A percentile compares a stretch with the other conserved stretches of the same genome.
Conservation (phyloP, 2,329 filamentous ascomycete genomes). For the Juglanconis oblonga region DNA sequence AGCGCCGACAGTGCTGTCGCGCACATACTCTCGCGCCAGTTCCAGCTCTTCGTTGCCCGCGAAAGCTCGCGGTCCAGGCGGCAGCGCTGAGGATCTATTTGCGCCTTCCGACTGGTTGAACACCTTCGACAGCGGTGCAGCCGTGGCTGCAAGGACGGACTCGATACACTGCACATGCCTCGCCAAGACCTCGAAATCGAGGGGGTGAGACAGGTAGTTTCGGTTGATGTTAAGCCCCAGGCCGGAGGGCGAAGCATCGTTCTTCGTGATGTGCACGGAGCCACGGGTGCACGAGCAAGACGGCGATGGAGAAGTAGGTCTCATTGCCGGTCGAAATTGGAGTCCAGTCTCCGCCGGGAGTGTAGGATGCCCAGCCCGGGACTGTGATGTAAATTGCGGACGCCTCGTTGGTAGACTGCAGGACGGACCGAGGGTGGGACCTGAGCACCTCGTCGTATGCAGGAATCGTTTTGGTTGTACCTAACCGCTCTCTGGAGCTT, state of each 20-base stretch:
- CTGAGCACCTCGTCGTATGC: not conserved
- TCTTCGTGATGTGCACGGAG: not conserved
- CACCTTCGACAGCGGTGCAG: not conserved
- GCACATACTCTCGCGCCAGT: not conserved
- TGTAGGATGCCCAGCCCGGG: not conserved
- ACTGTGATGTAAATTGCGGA: not conserved
- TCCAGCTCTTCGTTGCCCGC: not conserved
- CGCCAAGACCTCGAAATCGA: not conserved
- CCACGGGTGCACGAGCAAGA: not conserved
- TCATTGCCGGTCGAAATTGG: not conserved
- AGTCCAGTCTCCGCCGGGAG: not conserved
- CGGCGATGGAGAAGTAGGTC: not conserved
- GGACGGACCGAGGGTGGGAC: not conserved
- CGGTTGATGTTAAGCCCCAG: not conserved
- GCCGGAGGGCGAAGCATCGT: not conserved
- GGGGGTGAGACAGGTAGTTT: not conserved
- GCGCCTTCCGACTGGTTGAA: not conserved
- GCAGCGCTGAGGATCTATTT: not conserved
- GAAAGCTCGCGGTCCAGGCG: not conserved
- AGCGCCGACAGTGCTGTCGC: not conserved
- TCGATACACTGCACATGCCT: not conserved
- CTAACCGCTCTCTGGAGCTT: not conserved
- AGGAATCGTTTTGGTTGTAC: not conserved
- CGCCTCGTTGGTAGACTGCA: not conserved
- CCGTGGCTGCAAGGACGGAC: not conserved